phyloP scores from a whole-genome alignment of 2,329 filamentous ascomycete species.

The Colletotrichum sidae region DNA sequence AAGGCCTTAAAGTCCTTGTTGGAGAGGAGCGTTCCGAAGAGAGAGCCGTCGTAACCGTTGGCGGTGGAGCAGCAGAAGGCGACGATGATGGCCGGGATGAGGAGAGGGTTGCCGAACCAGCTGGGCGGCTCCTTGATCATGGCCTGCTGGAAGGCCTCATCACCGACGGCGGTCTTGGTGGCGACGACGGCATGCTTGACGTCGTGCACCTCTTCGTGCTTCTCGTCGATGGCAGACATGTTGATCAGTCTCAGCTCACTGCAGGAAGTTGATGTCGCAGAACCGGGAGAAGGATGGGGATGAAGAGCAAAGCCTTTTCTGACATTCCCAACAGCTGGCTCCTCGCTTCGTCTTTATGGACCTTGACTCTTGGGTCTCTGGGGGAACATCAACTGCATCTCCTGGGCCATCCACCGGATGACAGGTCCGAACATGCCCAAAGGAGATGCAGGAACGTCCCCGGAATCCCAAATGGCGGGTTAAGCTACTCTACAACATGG shows the following conservation, averaged over 20 bases:
- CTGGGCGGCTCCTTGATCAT: slow-evolving; percentile 45
- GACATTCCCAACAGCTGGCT: too few species aligned
- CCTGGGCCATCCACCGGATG: too few species aligned
- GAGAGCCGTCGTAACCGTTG: slow-evolving; percentile 60
- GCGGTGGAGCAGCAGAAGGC: slow-evolving; percentile 46
- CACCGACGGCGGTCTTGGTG: slow-evolving; percentile 14
- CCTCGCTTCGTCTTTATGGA: too few species aligned
- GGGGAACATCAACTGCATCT: too few species aligned
- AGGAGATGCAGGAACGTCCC: too few species aligned
- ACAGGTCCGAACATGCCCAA: too few species aligned
- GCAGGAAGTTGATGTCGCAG: too few species aligned
- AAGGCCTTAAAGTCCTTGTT: slow-evolving; percentile 62
- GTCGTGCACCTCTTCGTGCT: slow-evolving; percentile 3
- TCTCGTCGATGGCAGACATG: slow-evolving; percentile 1
- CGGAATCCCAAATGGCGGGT: too few species aligned
- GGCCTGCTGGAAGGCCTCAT: slow-evolving; percentile 42
- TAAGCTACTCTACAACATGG: background rate
- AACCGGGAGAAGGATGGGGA: too few species aligned
- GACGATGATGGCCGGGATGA: slow-evolving; percentile 42
- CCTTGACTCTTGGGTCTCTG: too few species aligned
- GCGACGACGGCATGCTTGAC: slow-evolving; percentile 17
- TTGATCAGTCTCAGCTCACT: too few species aligned
- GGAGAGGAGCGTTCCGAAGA: slow-evolving; percentile 64
- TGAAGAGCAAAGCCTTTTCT: too few species aligned
- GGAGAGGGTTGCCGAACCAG: slow-evolving; percentile 34